phyloP scores from a whole-genome alignment of 2,329 filamentous ascomycete genomes.

The Lasiodiplodia sp. region DNA sequence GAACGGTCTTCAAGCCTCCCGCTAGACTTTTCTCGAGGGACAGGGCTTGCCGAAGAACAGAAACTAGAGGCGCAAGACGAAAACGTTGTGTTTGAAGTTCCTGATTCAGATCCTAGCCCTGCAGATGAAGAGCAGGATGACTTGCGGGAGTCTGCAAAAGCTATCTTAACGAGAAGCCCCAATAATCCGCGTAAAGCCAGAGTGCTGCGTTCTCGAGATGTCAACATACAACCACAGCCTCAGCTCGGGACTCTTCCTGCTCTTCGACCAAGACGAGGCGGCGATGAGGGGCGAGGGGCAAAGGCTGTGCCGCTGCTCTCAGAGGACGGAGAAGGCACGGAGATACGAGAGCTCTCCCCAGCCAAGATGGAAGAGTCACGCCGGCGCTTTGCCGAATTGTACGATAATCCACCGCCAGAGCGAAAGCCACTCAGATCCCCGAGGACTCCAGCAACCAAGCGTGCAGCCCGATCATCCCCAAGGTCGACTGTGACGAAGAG shows the following conservation, averaged over 20 bases:
- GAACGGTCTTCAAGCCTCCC: slow-evolving; percentile 42
- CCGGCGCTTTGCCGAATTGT: slow-evolving; percentile 22
- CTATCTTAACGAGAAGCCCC: neutral
- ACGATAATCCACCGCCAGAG: slow-evolving; percentile 15
- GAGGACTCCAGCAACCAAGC: slow-evolving; percentile 5
- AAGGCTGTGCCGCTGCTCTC: slow-evolving; percentile 17
- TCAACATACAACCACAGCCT: slow-evolving; percentile 11
- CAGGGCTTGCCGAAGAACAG: neutral
- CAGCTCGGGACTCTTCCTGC: neutral
- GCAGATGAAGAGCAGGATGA: neutral
- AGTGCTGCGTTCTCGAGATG: neutral
- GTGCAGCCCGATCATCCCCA: neutral
- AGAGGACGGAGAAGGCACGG: slow-evolving; percentile 29
- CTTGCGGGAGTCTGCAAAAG: neutral
- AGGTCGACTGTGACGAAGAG: neutral
- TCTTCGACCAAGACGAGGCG: neutral
- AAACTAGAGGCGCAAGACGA: slow-evolving; percentile 3
- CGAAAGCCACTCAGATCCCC: neutral
- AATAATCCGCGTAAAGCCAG: slow-evolving; percentile 16
- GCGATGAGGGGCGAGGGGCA: slow-evolving; percentile 1
- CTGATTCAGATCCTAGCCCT: slow-evolving; percentile 18
- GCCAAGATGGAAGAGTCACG: slow-evolving; percentile 21
- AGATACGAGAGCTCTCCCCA: slow-evolving; percentile 13
- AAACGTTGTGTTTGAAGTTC: neutral
- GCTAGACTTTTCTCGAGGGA: slow-evolving; percentile 35